A percentile compares a stretch with the other conserved stretches of the same genome.
phyloP scores from a whole-genome alignment of 2,329 filamentous ascomycete species.

The Aureobasidium sp. region DNA sequence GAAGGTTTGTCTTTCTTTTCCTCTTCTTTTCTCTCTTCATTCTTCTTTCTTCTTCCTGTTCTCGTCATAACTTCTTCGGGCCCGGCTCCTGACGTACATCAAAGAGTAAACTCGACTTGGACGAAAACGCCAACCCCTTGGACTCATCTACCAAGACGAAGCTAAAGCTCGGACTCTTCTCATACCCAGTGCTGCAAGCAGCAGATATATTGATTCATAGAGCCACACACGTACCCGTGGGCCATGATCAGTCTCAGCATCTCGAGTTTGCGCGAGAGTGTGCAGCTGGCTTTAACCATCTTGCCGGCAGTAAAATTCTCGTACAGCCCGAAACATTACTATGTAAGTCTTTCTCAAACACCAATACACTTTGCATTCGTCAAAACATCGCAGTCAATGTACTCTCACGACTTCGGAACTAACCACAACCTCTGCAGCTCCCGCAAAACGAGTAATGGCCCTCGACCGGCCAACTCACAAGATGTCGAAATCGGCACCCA shows the following conservation, averaged over 20 bases:
- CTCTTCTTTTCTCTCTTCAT: not conserved
- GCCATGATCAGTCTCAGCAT: slow-evolving; percentile 91
- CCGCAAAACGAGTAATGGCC: slow-evolving; percentile 85
- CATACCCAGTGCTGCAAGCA: slow-evolving; percentile 72
- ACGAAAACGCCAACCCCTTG: slow-evolving; percentile 48
- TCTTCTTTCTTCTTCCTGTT: no score
- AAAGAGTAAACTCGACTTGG: slow-evolving; percentile 61
- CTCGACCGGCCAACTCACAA: slow-evolving; percentile 68
- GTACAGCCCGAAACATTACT: slow-evolving; percentile 61
- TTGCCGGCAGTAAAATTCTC: slow-evolving; percentile 52
- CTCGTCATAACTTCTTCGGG: no score
- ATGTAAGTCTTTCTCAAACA: slow-evolving; percentile 40
- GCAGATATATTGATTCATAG: slow-evolving; percentile 48
- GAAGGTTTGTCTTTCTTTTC: slow-evolving; percentile 55
- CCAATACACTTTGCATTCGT: not conserved
- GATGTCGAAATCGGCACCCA: slow-evolving; percentile 85
- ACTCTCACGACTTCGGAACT: not conserved
- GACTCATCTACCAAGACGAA: slow-evolving; percentile 43
- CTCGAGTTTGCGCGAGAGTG: slow-evolving; percentile 86
- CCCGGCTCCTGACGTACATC: no score
- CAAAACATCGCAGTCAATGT: no score
- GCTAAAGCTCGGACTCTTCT: slow-evolving; percentile 84
- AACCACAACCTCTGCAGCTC: slow-evolving; percentile 39
- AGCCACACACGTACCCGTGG: slow-evolving; percentile 90
- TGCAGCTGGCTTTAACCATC: slow-evolving; percentile 77